Evolutionary conservation across 345 rosid species (phyloP).

Genomic region (Jatropha curcas): DNA sequence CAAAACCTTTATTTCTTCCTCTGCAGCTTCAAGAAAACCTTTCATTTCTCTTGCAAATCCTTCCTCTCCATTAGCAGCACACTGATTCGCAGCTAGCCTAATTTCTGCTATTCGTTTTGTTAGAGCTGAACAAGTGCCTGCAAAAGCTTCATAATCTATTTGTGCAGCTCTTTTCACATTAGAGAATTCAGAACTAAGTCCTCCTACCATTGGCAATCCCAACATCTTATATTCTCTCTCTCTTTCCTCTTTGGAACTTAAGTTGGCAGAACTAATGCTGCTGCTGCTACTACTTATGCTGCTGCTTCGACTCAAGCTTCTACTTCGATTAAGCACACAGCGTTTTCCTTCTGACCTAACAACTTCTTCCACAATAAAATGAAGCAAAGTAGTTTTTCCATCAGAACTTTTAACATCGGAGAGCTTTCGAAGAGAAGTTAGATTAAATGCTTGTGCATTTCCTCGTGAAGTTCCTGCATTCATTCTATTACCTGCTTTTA

Average conservation of each 20-base stretch:
- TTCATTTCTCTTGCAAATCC: conserved; percentile 58
- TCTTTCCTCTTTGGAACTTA: conserved; percentile 48
- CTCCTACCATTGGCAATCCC: conserved; percentile 77
- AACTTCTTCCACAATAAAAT: conserved; percentile 85
- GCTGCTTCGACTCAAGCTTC: conserved; percentile 43
- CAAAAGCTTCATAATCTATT: conserved; percentile 48
- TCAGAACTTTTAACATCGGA: conserved; percentile 82
- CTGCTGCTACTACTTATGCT: conserved; percentile 30
- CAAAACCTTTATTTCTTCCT: conserved; percentile 47
- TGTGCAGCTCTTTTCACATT: conserved; percentile 81
- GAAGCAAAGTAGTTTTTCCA: conserved; percentile 77
- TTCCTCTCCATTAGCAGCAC: conserved; percentile 32
- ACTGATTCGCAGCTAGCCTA: conserved; percentile 31
- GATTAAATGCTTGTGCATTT: conserved; percentile 82
- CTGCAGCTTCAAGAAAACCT: conserved; percentile 56
- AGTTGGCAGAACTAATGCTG: conserved; percentile 20
- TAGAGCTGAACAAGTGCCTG: conserved; percentile 49
- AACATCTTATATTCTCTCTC: conserved; percentile 61
- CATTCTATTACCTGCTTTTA: conserved; percentile 94
- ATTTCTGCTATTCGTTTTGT: conserved; percentile 47
- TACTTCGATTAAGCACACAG: conserved; percentile 50
- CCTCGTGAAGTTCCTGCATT: conserved; percentile 90
- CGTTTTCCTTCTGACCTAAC: conserved; percentile 79
- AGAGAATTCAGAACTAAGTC: conserved; percentile 69
- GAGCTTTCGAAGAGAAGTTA: conserved; percentile 68